Conservation (phyloP, 2,329 filamentous ascomycete species). For the Neofusicoccum cordaticola region DNA sequence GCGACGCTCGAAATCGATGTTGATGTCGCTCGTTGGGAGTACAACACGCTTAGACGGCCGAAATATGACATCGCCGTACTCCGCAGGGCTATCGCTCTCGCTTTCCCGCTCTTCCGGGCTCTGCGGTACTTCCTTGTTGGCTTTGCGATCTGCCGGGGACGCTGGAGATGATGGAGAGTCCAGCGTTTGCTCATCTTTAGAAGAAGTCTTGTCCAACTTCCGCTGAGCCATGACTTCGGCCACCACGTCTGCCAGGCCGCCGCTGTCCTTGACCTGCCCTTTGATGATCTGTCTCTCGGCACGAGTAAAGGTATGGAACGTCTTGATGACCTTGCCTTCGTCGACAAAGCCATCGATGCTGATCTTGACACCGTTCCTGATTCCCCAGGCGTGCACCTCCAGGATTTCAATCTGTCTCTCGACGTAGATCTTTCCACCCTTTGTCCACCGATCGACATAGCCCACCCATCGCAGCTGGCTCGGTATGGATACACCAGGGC, state of each 20-base stretch:
- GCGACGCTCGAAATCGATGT: slow-evolving; percentile 83
- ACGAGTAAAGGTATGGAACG: slow-evolving; percentile 75
- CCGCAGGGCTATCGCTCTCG: not conserved
- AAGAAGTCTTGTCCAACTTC: slow-evolving; percentile 21
- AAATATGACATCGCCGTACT: slow-evolving; percentile 66
- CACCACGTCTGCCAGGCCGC: slow-evolving; percentile 45
- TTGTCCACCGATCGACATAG: slow-evolving; percentile 87
- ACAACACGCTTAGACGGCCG: slow-evolving; percentile 66
- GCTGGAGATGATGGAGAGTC: not conserved
- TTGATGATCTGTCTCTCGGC: slow-evolving; percentile 68
- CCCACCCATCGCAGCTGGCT: slow-evolving; percentile 84
- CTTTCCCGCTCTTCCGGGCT: not conserved
- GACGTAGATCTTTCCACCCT: slow-evolving; percentile 71
- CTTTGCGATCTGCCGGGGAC: slow-evolving; percentile 3
- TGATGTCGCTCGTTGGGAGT: slow-evolving; percentile 79
- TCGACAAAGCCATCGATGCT: slow-evolving; percentile 81
- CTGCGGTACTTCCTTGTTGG: not conserved
- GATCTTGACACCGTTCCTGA: slow-evolving; percentile 84
- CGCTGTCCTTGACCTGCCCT: slow-evolving; percentile 47
- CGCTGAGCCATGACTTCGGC: slow-evolving; percentile 39
- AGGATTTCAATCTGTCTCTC: slow-evolving; percentile 81
- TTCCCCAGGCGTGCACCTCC: slow-evolving; percentile 86
- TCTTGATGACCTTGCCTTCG: slow-evolving; percentile 82
- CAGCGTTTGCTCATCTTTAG: not conserved
- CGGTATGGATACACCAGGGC: slow-evolving; percentile 85